A percentile compares a stretch with the other conserved stretches of the same genome.
Conservation (phyloP, 306 rosid species). For the Castanospermum australe region DNA sequence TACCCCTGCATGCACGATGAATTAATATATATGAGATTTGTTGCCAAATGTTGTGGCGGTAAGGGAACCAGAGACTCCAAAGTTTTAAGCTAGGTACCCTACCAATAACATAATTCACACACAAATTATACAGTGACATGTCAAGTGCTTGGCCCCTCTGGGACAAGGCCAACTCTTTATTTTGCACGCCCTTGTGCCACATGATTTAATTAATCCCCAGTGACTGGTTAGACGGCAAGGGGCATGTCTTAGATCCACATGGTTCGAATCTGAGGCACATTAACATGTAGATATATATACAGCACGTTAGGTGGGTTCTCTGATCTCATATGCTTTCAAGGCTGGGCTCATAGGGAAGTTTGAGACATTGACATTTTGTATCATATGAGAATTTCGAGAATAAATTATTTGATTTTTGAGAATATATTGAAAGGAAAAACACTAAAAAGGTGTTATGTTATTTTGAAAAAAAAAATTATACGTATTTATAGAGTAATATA, state of each 20-base stretch:
- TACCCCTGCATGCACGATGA: neutral
- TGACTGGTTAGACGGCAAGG: neutral
- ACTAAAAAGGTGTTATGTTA: too few relatives aligned
- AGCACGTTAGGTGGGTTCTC: neutral
- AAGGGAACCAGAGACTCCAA: conserved; percentile 17
- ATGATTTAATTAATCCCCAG: conserved; percentile 24
- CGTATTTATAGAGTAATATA: too few relatives aligned
- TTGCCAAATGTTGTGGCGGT: conserved; percentile 14
- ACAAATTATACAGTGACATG: neutral
- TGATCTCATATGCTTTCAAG: neutral
- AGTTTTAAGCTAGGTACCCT: neutral
- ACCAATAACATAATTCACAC: neutral
- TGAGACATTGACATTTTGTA: neutral
- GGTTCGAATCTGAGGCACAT: neutral
- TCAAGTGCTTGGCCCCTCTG: conserved; percentile 19
- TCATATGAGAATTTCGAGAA: neutral
- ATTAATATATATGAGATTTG: neutral
- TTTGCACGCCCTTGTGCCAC: conserved; percentile 20
- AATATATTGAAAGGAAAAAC: neutral
- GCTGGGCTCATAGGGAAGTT: neutral
- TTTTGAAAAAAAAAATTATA: too few relatives aligned
- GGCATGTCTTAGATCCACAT: conserved; percentile 1
- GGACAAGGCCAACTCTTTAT: neutral
- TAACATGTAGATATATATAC: neutral
- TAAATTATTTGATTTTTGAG: neutral